Evolutionary conservation across 2,329 filamentous ascomycete genomes (phyloP).

Genomic region (Aspergillus brasiliensis): DNA sequence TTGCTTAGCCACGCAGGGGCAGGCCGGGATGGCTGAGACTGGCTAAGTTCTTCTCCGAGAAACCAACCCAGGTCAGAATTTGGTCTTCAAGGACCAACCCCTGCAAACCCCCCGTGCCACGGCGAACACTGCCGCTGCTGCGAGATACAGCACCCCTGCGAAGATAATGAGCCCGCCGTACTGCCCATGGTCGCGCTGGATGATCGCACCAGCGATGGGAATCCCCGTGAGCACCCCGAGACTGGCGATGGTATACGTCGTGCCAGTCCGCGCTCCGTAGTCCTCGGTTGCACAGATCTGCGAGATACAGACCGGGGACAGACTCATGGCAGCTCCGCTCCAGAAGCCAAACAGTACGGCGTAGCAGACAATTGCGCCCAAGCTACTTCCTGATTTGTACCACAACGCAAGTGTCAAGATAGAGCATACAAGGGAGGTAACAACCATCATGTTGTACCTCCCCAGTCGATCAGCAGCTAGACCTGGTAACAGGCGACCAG

Average conservation of each 20-base stretch:
- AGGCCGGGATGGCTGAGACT: neutral
- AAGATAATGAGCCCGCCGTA: conserved; percentile 3
- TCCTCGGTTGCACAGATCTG: conserved; percentile 1
- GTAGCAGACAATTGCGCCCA: conserved; percentile 2
- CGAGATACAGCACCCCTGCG: conserved; percentile 4
- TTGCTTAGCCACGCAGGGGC: neutral
- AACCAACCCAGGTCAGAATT: neutral
- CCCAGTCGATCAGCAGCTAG: conserved; percentile 36
- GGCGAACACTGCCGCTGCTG: neutral
- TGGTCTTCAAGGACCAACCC: neutral
- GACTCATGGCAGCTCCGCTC: conserved; percentile 3
- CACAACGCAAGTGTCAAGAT: conserved; percentile 4
- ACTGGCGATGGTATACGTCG: conserved; percentile 3
- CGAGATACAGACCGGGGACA: conserved; percentile 6
- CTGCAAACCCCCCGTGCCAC: conserved; percentile 2
- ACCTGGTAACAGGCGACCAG: conserved; percentile 38
- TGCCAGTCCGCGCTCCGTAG: conserved; percentile 1
- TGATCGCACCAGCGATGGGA: neutral
- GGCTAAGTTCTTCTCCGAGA: neutral
- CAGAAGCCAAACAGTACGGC: conserved; percentile 4
- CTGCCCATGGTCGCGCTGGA: neutral
- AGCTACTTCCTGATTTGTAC: neutral
- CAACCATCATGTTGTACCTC: conserved; percentile 38
- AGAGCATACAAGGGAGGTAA: neutral
- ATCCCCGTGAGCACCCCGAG: conserved; percentile 3